These are phyloP conservation scores for Porogramme epimiltina DNA, from an alignment of 1,284 basidiomycete species.

Conservation along the genomic window DNA sequence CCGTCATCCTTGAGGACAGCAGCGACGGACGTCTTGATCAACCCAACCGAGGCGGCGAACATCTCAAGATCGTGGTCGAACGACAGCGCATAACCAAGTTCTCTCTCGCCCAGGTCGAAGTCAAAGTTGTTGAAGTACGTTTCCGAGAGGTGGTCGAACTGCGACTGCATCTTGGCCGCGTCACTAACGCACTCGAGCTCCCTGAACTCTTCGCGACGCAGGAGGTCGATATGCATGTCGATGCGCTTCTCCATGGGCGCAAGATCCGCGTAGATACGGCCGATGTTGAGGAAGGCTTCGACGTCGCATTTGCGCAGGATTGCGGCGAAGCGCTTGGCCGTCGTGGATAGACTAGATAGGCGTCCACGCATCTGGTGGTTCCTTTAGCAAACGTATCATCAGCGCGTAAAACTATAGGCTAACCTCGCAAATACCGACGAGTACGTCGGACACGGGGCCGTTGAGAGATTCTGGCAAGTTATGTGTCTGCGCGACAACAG, in stretches of 20 bases:
- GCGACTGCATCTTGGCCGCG: slow-evolving; percentile 85
- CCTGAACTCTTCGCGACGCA: slow-evolving; percentile 87
- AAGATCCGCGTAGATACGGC: slow-evolving; percentile 84
- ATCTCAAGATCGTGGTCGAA: slow-evolving; percentile 92
- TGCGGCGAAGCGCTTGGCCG: slow-evolving; percentile 87
- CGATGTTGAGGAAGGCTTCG: slow-evolving; percentile 82
- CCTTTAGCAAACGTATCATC: neutral
- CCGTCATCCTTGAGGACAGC: slow-evolving; percentile 77
- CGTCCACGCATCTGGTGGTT: slow-evolving; percentile 73
- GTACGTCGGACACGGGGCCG: slow-evolving; percentile 74
- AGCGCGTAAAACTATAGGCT: slow-evolving; percentile 20
- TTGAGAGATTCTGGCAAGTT: slow-evolving; percentile 83
- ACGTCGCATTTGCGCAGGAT: slow-evolving; percentile 79
- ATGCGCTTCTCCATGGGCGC: slow-evolving; percentile 88
- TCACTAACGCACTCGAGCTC: slow-evolving; percentile 92
- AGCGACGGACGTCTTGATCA: slow-evolving; percentile 84
- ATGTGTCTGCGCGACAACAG: slow-evolving; percentile 79
- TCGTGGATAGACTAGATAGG: slow-evolving; percentile 74
- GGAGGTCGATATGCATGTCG: slow-evolving; percentile 86
- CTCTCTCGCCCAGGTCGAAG: slow-evolving; percentile 86
- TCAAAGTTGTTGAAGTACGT: slow-evolving; percentile 81
- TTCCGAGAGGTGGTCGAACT: slow-evolving; percentile 89
- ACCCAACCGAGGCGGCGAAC: slow-evolving; percentile 86
- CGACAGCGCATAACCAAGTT: slow-evolving; percentile 78
- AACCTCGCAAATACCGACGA: slow-evolving; percentile 91